Percentiles rank a stretch among this genome's conserved stretches.
phyloP scores from a whole-genome alignment of 345 rosid genomes.

The Trapa incisa region DNA sequence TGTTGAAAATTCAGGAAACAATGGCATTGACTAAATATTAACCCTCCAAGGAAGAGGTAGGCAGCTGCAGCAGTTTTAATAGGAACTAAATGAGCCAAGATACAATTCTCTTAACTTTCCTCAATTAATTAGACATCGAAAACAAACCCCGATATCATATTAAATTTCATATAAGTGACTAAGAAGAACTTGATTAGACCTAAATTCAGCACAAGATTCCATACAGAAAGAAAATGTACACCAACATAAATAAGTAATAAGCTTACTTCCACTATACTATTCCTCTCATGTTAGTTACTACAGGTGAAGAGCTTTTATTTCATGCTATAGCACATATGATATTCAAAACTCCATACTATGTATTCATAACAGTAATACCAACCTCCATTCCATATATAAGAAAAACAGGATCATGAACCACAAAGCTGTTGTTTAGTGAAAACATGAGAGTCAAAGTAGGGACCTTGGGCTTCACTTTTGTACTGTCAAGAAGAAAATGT shows the following conservation, averaged over 20 bases:
- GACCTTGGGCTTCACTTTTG: constrained; percentile 34
- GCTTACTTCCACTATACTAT: not conserved
- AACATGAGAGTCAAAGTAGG: constrained; percentile 59
- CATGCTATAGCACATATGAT: not conserved
- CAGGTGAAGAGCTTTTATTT: not conserved
- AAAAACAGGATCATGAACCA: constrained; percentile 59
- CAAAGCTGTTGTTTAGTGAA: constrained; percentile 54
- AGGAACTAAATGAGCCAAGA: not conserved
- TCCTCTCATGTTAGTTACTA: not conserved
- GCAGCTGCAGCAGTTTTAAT: not conserved
- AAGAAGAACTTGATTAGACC: not conserved
- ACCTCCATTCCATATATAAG: constrained; percentile 54
- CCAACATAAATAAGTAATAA: not conserved
- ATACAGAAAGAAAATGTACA: not conserved
- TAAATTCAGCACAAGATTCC: not conserved
- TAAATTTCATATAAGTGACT: not conserved
- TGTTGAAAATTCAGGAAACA: not conserved
- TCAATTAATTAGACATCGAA: not conserved
- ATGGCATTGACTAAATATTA: not conserved
- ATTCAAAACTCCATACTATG: not conserved
- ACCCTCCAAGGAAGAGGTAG: not conserved
- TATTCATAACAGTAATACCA: constrained; percentile 5
- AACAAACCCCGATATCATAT: not conserved
- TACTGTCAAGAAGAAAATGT: constrained; percentile 22
- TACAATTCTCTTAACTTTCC: not conserved